Conservation (phyloP, 2,329 filamentous ascomycete species). For the Aspergillus sp. region DNA sequence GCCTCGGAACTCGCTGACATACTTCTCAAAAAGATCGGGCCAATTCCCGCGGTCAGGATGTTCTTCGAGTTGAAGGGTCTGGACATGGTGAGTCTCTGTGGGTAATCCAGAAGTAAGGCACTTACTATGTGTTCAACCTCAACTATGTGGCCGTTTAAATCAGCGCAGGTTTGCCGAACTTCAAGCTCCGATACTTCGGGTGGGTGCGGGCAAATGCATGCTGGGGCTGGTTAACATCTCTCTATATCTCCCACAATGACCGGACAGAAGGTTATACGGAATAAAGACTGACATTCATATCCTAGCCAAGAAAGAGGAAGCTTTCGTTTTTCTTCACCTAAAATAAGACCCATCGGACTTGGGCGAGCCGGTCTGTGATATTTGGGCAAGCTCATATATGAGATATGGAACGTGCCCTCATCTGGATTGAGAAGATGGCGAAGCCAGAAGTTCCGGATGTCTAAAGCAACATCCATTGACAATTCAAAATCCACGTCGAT, state of each 20-base stretch:
- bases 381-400: conserved; percentile 21
- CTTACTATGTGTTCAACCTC: conserved; percentile 27
- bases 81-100: background rate
- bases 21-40: conserved; percentile 25
- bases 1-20: conserved; percentile 17
- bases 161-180: conserved; percentile 37
- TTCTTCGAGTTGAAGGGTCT: conserved; percentile 26
- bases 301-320: conserved; percentile 32
- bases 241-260: background rate
- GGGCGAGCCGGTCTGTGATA: conserved; percentile 21
- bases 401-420: conserved; percentile 27
- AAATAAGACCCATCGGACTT: conserved; percentile 5
- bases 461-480: conserved; percentile 4
- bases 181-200: conserved; percentile 21
- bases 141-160: conserved; percentile 25
- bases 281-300: conserved; percentile 31
- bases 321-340: background rate
- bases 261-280: background rate
- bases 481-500: background rate
- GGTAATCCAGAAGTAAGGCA: background rate
- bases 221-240: conserved; percentile 19
- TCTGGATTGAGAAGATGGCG: conserved; percentile 34
- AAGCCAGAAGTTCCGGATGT: conserved; percentile 46
- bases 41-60: conserved; percentile 22
- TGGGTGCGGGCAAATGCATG: conserved; percentile 39